phyloP scores from a whole-genome alignment of 2,329 filamentous ascomycete species.

The Penicillium sp. region DNA sequence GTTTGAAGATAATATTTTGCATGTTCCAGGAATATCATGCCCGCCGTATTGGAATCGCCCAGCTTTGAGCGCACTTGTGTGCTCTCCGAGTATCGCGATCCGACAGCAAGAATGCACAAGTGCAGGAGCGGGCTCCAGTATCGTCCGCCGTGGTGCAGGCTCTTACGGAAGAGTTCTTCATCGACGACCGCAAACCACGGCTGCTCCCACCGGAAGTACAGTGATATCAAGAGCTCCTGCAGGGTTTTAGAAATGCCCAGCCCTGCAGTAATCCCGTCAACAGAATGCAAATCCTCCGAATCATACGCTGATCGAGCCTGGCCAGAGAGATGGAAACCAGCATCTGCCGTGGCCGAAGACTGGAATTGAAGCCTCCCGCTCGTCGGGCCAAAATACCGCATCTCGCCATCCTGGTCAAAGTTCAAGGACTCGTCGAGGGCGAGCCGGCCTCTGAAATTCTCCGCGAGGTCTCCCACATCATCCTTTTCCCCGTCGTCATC shows the following conservation, averaged over 20 bases:
- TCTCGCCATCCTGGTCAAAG: too few relatives aligned
- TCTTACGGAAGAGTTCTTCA: neutral
- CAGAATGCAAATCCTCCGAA: too few relatives aligned
- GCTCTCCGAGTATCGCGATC: neutral
- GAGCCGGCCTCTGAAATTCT: too few relatives aligned
- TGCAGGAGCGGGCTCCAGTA: constrained; percentile 3
- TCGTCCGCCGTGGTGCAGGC: neutral
- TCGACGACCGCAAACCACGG: neutral
- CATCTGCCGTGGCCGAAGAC: too few relatives aligned
- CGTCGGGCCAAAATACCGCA: too few relatives aligned
- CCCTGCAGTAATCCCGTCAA: neutral
- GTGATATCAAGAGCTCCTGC: neutral
- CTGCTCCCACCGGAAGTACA: neutral
- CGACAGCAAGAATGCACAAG: neutral
- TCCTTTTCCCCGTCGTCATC: too few relatives aligned
- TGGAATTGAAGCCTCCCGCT: too few relatives aligned
- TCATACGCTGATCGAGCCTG: too few relatives aligned
- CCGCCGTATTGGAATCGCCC: neutral
- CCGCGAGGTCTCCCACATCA: too few relatives aligned
- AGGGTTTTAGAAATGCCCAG: neutral
- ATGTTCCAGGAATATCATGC: neutral
- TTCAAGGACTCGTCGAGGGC: too few relatives aligned
- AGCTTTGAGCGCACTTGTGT: neutral
- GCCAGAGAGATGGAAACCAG: too few relatives aligned
- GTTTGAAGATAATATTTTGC: neutral